Percentiles rank a stretch among this genome's conserved stretches.
These are phyloP conservation scores for Mesembryanthemum crystallinum DNA, from an alignment of 148 eudicot genomes.

Conservation along the genomic window DNA sequence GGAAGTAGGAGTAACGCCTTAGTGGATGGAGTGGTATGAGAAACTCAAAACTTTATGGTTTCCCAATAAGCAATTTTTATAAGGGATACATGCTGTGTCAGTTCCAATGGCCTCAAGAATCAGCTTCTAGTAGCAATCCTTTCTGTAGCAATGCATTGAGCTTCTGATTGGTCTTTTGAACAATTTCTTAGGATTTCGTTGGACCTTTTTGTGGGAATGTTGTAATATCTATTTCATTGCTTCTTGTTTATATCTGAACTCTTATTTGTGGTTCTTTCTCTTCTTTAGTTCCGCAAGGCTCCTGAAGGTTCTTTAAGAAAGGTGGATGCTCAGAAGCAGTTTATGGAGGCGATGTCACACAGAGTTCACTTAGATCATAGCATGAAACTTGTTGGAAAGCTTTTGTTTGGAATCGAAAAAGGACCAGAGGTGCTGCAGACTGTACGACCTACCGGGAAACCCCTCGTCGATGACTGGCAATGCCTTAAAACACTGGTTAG, in stretches of 20 bases:
- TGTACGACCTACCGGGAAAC: conserved; percentile 67
- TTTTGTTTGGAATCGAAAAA: conserved; percentile 77
- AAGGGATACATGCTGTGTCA: too few relatives aligned
- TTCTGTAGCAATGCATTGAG: background rate
- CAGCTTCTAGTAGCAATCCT: background rate
- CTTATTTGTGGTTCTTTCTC: too few relatives aligned
- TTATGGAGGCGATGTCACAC: conserved; percentile 84
- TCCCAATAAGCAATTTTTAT: too few relatives aligned
- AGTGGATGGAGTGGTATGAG: too few relatives aligned
- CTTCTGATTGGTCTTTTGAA: background rate
- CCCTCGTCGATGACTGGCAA: conserved; percentile 91
- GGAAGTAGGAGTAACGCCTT: too few relatives aligned
- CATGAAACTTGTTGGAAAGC: conserved; percentile 75
- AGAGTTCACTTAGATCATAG: conserved; percentile 80
- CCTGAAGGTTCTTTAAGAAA: conserved; percentile 83
- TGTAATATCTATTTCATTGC: background rate
- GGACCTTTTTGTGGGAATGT: background rate
- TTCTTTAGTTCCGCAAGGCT: conserved; percentile 74
- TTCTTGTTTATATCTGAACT: too few relatives aligned
- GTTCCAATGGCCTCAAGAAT: too few relatives aligned
- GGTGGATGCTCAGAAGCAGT: conserved; percentile 67
- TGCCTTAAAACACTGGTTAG: conserved; percentile 79
- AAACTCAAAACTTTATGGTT: too few relatives aligned
- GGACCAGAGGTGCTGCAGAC: conserved; percentile 59
- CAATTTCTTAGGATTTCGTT: background rate